phyloP scores from a whole-genome alignment of 2,329 filamentous ascomycete species.

The Trichoderma oligosporum region DNA sequence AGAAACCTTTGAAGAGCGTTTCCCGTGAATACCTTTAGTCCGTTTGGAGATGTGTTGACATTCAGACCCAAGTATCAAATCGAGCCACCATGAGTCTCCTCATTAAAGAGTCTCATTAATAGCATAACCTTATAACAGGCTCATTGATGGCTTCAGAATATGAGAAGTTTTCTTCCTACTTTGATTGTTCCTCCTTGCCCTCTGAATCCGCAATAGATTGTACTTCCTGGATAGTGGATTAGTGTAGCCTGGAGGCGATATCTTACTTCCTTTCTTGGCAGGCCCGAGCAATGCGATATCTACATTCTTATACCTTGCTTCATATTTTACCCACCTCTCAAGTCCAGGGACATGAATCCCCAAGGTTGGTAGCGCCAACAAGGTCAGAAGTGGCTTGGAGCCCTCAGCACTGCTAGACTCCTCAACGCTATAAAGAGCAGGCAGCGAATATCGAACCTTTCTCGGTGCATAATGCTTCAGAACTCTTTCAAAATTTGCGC shows the following conservation, averaged over 20 bases:
- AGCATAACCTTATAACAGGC: neutral
- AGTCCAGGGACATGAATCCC: conserved; percentile 45
- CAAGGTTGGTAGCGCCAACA: conserved; percentile 53
- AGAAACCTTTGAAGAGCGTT: no score
- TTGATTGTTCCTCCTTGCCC: neutral
- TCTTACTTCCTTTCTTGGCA: conserved; percentile 10
- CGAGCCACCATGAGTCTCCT: no score
- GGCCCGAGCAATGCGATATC: conserved; percentile 39
- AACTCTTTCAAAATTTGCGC: conserved; percentile 37
- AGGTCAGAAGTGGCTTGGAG: conserved; percentile 31
- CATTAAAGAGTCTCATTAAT: no score
- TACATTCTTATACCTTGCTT: conserved; percentile 49
- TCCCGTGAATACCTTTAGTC: no score
- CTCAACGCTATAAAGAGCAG: conserved; percentile 50
- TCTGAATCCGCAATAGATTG: neutral
- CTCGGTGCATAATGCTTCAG: conserved; percentile 51
- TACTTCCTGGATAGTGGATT: neutral
- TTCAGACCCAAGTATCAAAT: no score
- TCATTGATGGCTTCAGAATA: neutral
- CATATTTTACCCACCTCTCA: conserved; percentile 47
- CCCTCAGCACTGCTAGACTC: conserved; percentile 12
- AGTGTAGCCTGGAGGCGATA: neutral
- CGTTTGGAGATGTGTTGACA: neutral
- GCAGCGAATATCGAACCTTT: conserved; percentile 54
- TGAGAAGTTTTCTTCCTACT: neutral